phyloP scores from a whole-genome alignment of 768 basidiomycete species.

The Macrocybe gigantea region DNA sequence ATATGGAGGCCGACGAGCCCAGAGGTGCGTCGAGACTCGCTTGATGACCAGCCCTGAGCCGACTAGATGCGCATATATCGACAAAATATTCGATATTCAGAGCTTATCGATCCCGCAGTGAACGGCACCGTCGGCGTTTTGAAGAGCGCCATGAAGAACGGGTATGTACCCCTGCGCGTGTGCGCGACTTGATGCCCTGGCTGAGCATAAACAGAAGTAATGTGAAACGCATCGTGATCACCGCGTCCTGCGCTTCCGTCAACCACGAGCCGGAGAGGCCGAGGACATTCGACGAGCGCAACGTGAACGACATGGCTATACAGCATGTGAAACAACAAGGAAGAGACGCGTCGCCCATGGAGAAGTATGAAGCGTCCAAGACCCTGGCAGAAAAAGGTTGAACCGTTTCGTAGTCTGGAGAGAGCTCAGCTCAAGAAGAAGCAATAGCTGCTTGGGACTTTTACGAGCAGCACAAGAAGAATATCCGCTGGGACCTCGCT shows the following conservation, averaged over 20 bases:
- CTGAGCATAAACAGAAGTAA: constrained; percentile 19
- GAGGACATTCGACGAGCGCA: constrained; percentile 35
- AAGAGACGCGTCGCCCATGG: constrained; percentile 25
- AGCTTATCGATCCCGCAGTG: constrained; percentile 63
- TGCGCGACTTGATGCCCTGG: background rate
- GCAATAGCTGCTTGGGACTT: constrained; percentile 36
- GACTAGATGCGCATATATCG: too few relatives aligned
- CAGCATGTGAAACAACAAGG: constrained; percentile 44
- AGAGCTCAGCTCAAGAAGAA: background rate
- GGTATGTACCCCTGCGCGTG: constrained; percentile 22
- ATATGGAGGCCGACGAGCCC: constrained; percentile 38
- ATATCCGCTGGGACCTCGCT: constrained; percentile 43
- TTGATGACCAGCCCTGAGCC: background rate
- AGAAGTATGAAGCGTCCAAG: constrained; percentile 60
- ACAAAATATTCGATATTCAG: constrained; percentile 18
- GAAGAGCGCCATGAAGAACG: constrained; percentile 45
- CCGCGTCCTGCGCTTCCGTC: constrained; percentile 54
- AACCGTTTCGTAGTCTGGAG: background rate
- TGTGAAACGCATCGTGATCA: constrained; percentile 66
- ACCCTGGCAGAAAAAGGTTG: constrained; percentile 56
- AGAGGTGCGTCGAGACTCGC: constrained; percentile 14
- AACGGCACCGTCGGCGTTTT: constrained; percentile 60
- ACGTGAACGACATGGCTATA: constrained; percentile 57
- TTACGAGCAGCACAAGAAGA: constrained; percentile 34
- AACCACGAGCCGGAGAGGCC: constrained; percentile 19